Conservation (phyloP, 169 alveolate species). For the Cytauxzoon felis region DNA sequence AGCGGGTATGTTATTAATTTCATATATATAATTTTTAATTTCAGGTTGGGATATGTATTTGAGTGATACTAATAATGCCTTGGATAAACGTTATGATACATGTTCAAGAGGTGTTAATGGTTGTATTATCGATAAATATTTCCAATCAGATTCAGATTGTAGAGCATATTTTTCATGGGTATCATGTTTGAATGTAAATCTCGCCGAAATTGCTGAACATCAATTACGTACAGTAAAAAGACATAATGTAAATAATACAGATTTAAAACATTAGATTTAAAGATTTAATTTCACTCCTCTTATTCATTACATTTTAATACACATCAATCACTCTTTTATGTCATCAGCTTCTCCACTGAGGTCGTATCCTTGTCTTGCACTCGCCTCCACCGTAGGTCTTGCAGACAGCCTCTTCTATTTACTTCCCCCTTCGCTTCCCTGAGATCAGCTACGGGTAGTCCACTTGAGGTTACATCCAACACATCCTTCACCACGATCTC, state of each 20-base stretch:
- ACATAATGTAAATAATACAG: no score
- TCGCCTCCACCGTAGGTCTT: no score
- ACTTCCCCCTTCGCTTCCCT: no score
- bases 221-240: no score
- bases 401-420: no score
- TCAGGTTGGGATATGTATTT: constrained; percentile 14
- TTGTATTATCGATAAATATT: constrained; percentile 17
- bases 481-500: no score
- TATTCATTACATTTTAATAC: background rate
- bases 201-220: background rate
- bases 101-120: constrained; percentile 11
- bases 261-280: background rate
- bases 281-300: background rate
- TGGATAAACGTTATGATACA: background rate
- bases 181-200: constrained; percentile 21
- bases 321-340: no score
- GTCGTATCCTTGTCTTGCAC: no score
- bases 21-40: background rate
- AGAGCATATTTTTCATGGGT: constrained; percentile 51
- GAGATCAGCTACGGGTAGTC: no score
- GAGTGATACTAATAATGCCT: constrained; percentile 1
- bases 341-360: no score
- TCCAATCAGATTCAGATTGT: constrained; percentile 1
- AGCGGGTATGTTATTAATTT: constrained; percentile 12
- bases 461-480: no score